These are phyloP conservation scores for Xylaria sp. DNA, from an alignment of 2,329 filamentous ascomycete genomes.

Conservation along the genomic window DNA sequence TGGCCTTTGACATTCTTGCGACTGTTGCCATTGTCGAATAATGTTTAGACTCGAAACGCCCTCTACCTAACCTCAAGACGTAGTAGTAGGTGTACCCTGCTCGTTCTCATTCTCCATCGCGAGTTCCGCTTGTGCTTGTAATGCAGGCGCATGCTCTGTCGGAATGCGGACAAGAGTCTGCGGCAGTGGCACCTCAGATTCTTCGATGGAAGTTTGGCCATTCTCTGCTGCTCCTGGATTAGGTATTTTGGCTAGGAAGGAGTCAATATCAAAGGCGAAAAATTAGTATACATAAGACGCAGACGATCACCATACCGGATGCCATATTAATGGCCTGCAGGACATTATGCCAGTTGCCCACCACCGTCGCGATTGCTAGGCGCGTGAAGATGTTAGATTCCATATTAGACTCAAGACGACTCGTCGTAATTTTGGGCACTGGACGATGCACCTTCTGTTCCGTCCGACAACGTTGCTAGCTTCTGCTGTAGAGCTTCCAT, in stretches of 20 bases:
- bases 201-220: constrained; percentile 44
- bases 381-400: constrained; percentile 28
- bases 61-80: constrained; percentile 2
- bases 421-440: background rate
- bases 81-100: constrained; percentile 35
- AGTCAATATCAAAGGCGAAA: constrained; percentile 10
- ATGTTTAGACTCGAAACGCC: background rate
- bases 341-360: constrained; percentile 89
- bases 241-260: constrained; percentile 68
- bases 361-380: constrained; percentile 78
- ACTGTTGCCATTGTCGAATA: background rate
- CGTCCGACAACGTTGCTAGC: constrained; percentile 76
- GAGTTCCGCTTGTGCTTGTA: constrained; percentile 65
- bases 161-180: constrained; percentile 86
- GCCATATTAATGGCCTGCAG: constrained; percentile 86
- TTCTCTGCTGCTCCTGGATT: constrained; percentile 57
- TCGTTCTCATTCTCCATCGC: constrained; percentile 54
- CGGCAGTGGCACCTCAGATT: constrained; percentile 63
- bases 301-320: constrained; percentile 62
- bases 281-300: background rate
- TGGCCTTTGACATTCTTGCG: background rate
- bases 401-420: constrained; percentile 20
- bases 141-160: constrained; percentile 72
- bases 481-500: constrained; percentile 85
- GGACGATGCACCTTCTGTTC: constrained; percentile 70